phyloP scores from a whole-genome alignment of 805 yeast genomes.

The Starmerella bombi region DNA sequence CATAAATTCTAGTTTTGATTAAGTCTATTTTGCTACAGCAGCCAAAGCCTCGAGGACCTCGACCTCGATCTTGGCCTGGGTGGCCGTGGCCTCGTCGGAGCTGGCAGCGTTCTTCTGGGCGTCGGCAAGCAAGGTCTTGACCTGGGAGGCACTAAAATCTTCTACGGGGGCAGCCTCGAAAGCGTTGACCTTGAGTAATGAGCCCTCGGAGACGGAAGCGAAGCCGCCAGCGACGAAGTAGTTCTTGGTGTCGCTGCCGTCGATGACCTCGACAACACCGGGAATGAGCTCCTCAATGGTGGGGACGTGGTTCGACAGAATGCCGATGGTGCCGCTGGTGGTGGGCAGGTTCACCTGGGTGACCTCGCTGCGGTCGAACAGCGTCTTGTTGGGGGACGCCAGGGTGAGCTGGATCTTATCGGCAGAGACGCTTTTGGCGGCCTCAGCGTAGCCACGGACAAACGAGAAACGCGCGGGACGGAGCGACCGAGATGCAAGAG shows the following conservation, averaged over 20 bases:
- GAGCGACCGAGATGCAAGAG: conserved; percentile 18
- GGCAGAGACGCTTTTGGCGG: conserved; percentile 36
- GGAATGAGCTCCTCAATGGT: conserved; percentile 91
- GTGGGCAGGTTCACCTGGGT: conserved; percentile 92
- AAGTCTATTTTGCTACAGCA: conserved; percentile 53
- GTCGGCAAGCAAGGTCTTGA: conserved; percentile 71
- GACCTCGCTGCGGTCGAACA: conserved; percentile 24
- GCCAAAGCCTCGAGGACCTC: conserved; percentile 93
- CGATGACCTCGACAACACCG: conserved; percentile 86
- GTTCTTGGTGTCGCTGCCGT: conserved; percentile 59
- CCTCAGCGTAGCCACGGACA: conserved; percentile 65
- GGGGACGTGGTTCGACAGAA: conserved; percentile 95
- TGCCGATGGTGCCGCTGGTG: conserved; percentile 89
- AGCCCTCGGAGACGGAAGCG: conserved; percentile 91
- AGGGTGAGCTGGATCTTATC: conserved; percentile 76
- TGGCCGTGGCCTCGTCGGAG: conserved; percentile 72
- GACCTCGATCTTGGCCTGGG: conserved; percentile 89
- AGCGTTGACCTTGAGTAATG: conserved; percentile 78
- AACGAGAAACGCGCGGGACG: conserved; percentile 21
- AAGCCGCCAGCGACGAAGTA: conserved; percentile 93
- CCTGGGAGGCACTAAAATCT: conserved; percentile 63
- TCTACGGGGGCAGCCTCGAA: conserved; percentile 91
- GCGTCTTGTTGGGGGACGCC: conserved; percentile 60
- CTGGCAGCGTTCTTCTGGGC: conserved; percentile 85
- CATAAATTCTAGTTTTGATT: too few species aligned